Base-by-base conservation (phyloP, 2,329 filamentous ascomycete species). In the Claviceps digitariae region DNA sequence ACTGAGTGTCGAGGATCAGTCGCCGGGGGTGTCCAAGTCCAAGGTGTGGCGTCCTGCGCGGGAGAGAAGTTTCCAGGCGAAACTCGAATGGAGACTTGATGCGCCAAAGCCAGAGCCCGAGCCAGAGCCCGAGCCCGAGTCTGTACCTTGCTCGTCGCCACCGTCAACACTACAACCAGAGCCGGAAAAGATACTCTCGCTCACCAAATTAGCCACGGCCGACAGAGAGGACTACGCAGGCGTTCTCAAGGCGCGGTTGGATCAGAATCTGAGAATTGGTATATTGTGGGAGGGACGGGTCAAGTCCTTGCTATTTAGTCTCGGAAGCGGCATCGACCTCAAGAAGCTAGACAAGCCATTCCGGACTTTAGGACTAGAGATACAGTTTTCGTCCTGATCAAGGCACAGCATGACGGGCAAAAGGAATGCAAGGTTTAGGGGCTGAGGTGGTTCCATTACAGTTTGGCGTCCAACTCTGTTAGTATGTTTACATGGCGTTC, bases 281-380 rank as follows among this genome's bases (percentile, higher is more conserved):
- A 67, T 97, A 50, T 71, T 97, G 23, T 98, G 93, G 91, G 91
- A 97, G 67, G 90, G 91, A 2, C 79, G 90, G 52, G 80, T 94
- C 55, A 95, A 97, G 72, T 91, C 95, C 59, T 72, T 98, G 55
- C 76, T 98, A 54, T 94, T 97, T 66, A 95, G 89, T 61, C 76
- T 95, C 44, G 93, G 93, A 10, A 88, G 89, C 54, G 87, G 83
- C 50, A 81, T 98, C 53, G 90, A 95, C 64, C 75, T 93, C 63
- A 82, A 81, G 63, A 82, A 80, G 62, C 74, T 82, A 58, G 86
- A 90, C 65, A 84, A 87, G 63, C 84, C 88, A 41, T 86, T 93
- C 63, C 79, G 85, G 57, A 86, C 81, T 5, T 73, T 93, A 54
- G 87, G 87, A 13, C 68, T 93, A 53, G 87, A 91, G 69, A 74